Base-by-base conservation (phyloP, 2,329 filamentous ascomycete species). In the Chaetomium sp. region DNA sequence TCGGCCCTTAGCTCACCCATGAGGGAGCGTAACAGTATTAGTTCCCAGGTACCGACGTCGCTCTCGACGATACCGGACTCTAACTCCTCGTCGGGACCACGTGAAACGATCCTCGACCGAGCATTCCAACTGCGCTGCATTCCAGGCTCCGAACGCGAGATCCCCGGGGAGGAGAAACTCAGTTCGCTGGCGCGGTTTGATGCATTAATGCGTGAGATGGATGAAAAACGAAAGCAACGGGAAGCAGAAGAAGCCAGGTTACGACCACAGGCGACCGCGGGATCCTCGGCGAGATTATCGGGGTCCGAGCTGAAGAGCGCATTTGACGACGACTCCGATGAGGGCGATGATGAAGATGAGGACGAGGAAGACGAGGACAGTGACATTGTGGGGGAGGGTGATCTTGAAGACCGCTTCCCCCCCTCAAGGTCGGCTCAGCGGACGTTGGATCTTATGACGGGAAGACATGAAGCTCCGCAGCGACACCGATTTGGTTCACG, bases 21-120 rank as follows among this genome's bases (percentile, higher is more conserved):
- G 0, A 72, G 79, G 43, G 76, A 73, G 2, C 75, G 79, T 6
- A 79, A 77, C 45, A 83, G 80, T 62, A 72, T 83, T 49, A 73
- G 77, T 58, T 82, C 80, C 1, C 74, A 77, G 10, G 52, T 54
- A 4, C 70, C 72, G 12, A 72, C 74, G 1, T 57, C 63, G 19
- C 62, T 66, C 6, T 63, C 65, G 5, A 64, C 60, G 4, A 68
- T 70, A 14, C 64, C 74, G 7, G 71, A 76, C 42, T 75, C 76
- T 1, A 75, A 74, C 62, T 78, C 79, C 0, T 79, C 80, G 0
- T 77, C 79, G 1, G 70, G 69, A 0, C 79, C 79, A 2, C 76
- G 83, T 12, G 83, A 87, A 68, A 85, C 84, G 0, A 86, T 87
- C 51, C 68, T 86, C n/a, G 84, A 87, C 65, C 72, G 84, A 41